Evolutionary conservation across 441 rosid genomes (phyloP).

Genomic region (Erysimum cheiri): DNA sequence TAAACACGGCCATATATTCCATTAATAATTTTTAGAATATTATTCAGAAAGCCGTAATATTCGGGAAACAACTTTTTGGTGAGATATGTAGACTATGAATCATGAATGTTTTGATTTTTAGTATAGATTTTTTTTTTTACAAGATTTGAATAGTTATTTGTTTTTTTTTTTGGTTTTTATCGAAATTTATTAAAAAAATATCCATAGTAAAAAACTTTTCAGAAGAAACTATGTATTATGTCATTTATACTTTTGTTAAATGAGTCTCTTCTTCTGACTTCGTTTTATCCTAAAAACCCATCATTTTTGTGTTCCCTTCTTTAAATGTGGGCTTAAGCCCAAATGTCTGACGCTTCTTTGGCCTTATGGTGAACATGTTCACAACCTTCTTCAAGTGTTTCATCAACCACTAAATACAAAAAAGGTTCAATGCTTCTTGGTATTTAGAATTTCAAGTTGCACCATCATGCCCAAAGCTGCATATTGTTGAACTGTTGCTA

Average conservation of each 20-base stretch:
- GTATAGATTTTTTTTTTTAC: too few species aligned
- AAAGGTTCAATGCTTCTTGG: slow-evolving; percentile 4
- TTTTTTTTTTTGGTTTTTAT: too few species aligned
- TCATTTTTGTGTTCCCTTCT: not conserved
- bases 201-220: too few species aligned
- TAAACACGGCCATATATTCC: not conserved
- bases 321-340: slow-evolving; percentile 27
- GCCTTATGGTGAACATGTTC: not conserved
- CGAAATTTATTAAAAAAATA: too few species aligned
- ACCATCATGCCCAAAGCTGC: slow-evolving; percentile 3
- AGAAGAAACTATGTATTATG: not conserved
- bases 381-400: slow-evolving; percentile 3
- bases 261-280: slow-evolving; percentile 9
- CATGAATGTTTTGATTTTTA: too few species aligned
- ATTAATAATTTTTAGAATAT: not conserved
- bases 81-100: not conserved
- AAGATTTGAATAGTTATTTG: too few species aligned
- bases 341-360: not conserved
- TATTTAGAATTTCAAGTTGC: slow-evolving; percentile 9
- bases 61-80: not conserved
- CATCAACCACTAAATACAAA: not conserved
- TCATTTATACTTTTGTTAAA: not conserved
- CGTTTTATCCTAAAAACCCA: not conserved
- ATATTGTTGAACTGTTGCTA: not conserved
- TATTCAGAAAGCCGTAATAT: not conserved